Base-by-base conservation (phyloP, 768 basidiomycete genomes). In the Rubroboletus satanas region DNA sequence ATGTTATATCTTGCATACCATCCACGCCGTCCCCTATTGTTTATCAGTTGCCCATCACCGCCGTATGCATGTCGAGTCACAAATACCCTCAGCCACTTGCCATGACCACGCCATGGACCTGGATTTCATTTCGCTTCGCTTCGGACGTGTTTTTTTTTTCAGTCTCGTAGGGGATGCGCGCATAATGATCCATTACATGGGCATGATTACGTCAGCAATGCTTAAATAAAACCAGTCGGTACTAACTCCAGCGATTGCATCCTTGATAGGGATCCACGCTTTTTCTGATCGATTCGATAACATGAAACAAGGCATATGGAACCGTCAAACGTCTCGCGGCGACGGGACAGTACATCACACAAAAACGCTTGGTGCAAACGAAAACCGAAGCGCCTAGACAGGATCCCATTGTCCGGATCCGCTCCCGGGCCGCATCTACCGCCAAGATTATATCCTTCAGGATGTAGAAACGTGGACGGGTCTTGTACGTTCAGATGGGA, bases 1-100 rank as follows among this genome's bases (percentile, higher is more conserved):
- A 36, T 58, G 50, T 56, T 44, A 48, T 37, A 50, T 62, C 52
- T 61, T 70, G 64, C 61, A 62, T 56, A 55, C 44, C 56, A 45
- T 51, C 44, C 44, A 54, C 45, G 52, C 52, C 42, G 31, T 54
- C 38, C 32, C 18, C 45, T 43, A 45, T 62, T 36, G 11, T 56
- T 29, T 28, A 51, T 59, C 47, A n/a, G 49, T 35, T 33, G 42
- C n/a, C 42, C 60, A 45, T 39, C 47, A n/a, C 57, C 33, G 44
- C 41, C 38, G 43, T 28, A 43, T 17, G 39, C 37, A 7, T 41
- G 51, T 21, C 31, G 18, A 43, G 7, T 17, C 33, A 17, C 43
- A 46, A 42, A 51, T 6, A 39, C 58, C 58, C 54, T 55, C 44
- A 17, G 39, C 36, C 48, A 28, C 58, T 15, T 31, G 17, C 31